Base-by-base conservation (phyloP, 1,139 yeast genomes). In the Sugiyamaella paludigena region DNA sequence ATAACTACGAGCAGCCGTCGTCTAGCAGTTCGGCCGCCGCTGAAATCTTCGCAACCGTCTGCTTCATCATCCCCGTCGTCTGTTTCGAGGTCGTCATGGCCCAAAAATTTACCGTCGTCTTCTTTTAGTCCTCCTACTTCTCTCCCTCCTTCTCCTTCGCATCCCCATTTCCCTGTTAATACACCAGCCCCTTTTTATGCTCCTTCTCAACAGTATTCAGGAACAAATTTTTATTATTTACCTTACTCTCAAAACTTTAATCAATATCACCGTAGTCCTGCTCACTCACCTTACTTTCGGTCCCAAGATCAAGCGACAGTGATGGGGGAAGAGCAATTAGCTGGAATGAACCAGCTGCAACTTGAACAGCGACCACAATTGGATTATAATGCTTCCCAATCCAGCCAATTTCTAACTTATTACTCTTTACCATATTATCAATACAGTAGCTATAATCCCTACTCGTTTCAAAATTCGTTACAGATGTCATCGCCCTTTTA, bases 181-280 rank as follows among this genome's bases (percentile, higher is more conserved):
- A 12, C 55, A 56, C 32, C 45, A 51, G 15, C 52, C 47, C 12
- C 44, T 54, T 13, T 30, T 50, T n/a, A 16, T 36, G 7, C 29
- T 16, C 27, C 27, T 28, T 24, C 13, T 16, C 16, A 13, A 13
- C 16, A 35, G 5, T 5, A 35, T 35, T 11, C 24, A 35, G 38
- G 11, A 35, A 5, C 5, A 10, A 34, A 39, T 16, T 29, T 39
- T 11, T 33, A 40, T 40, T 13, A 29, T 19, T 13, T 34, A 7
- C 16, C 36, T 3, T 40, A n/a, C 37, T 12, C 38, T 40, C 37
- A 33, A n/a, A 40, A 16, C 4, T 12, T 34, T 2, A 34, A 27
- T 26, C 34, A 28, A 4, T 12, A 32, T 29, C 43, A 12, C n/a
- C n/a, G 11, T 19, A 3, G 7, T 33, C 28, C 45, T 3, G 28